These are phyloP conservation scores for Penicillium tannophilum DNA, from an alignment of 495 filamentous ascomycete species.

Conservation along the genomic window DNA sequence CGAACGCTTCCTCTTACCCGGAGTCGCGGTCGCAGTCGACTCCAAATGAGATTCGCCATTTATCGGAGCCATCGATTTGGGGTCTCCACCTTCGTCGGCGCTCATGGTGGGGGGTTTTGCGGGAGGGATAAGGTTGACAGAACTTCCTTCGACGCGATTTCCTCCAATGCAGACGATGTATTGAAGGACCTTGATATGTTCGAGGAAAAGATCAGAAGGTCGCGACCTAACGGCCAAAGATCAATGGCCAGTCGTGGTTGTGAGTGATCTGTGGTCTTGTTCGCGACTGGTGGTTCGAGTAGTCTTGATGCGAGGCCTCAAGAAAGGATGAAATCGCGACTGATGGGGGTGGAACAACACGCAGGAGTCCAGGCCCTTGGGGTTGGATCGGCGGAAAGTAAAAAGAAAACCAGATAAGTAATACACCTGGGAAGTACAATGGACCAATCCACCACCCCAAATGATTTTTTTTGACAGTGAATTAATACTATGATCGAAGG, in stretches of 20 bases:
- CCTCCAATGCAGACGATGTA: conserved; percentile 16
- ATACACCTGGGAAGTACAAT: conserved; percentile 3
- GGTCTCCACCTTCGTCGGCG: conserved; percentile 44
- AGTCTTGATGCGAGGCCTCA: conserved; percentile 33
- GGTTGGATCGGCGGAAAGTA: not conserved
- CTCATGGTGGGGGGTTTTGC: conserved; percentile 43
- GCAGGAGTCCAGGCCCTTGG: conserved; percentile 10
- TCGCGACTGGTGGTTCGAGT: conserved; percentile 12
- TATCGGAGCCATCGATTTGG: conserved; percentile 35
- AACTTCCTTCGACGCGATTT: conserved; percentile 30
- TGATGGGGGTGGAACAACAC: conserved; percentile 26
- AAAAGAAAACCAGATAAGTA: not conserved
- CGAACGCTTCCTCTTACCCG: conserved; percentile 51
- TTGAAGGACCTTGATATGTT: conserved; percentile 13
- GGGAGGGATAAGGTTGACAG: conserved; percentile 24
- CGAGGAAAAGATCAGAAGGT: conserved; percentile 10
- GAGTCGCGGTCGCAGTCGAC: conserved; percentile 36
- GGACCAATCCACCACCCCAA: conserved; percentile 4
- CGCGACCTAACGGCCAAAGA: conserved; percentile 8
- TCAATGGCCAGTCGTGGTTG: conserved; percentile 12
- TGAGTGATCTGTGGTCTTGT: conserved; percentile 11
- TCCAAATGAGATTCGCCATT: conserved; percentile 45
- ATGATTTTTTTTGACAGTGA: conserved; percentile 1
- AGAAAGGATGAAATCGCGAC: conserved; percentile 38
- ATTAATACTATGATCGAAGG: conserved; percentile 8